Conservation (phyloP, 139 green algal species). For the Chlorella ohadii region DNA sequence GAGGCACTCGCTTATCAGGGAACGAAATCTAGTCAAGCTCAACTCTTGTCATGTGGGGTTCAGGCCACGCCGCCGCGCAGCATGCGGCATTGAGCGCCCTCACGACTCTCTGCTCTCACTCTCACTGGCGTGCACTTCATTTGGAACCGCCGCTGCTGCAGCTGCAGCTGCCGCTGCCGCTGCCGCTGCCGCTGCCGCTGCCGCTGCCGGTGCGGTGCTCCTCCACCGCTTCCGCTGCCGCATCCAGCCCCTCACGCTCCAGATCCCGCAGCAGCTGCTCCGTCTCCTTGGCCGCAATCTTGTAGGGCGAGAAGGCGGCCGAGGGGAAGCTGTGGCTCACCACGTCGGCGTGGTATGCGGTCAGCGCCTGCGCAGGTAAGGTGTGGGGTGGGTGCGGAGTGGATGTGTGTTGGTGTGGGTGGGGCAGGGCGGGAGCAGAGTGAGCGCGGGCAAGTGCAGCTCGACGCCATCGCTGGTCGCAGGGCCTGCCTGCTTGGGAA, state of each 20-base stretch:
- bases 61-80: too few relatives aligned
- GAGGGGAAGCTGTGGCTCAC: constrained; percentile 72
- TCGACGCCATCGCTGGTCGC: too few relatives aligned
- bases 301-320: constrained; percentile 85
- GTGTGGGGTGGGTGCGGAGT: neutral
- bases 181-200: neutral
- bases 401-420: neutral
- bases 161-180: neutral
- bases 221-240: constrained; percentile 56
- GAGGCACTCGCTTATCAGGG: too few relatives aligned
- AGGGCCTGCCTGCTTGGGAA: too few relatives aligned
- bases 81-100: too few relatives aligned
- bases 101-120: too few relatives aligned
- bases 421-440: too few relatives aligned
- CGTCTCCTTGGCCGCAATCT: constrained; percentile 62
- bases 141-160: neutral
- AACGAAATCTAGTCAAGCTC: too few relatives aligned
- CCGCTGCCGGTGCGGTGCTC: neutral
- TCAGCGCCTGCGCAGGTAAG: constrained; percentile 60
- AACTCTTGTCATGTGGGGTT: too few relatives aligned
- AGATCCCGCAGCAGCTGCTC: constrained; percentile 56
- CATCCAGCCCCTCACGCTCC: constrained; percentile 46
- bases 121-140: too few relatives aligned
- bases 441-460: too few relatives aligned
- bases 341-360: constrained; percentile 86